Percentiles rank a stretch among this genome's conserved stretches.
These are phyloP conservation scores for Leishmania mexicana DNA, from an alignment of 208 protist genomes.

Conservation along the genomic window DNA sequence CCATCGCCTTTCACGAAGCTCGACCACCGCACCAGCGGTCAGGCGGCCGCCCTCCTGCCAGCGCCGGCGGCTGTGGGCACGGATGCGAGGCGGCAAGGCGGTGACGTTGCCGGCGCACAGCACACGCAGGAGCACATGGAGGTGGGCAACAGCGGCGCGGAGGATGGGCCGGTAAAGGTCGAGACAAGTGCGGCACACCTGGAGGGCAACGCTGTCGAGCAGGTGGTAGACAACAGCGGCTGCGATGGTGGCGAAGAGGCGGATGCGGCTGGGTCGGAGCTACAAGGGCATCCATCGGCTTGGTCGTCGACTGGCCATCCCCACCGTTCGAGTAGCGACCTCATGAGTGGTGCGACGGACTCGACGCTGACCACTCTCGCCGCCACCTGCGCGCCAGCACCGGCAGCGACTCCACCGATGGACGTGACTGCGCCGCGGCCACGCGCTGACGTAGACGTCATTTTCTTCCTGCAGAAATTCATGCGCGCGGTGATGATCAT, in stretches of 20 bases:
- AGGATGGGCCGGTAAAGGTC: background rate
- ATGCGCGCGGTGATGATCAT: slow-evolving; percentile 57
- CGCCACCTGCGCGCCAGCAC: background rate
- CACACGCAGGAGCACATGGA: background rate
- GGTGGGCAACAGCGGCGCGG: background rate
- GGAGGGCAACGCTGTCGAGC: background rate
- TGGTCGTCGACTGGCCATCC: background rate
- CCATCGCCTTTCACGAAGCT: background rate
- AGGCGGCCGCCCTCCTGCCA: background rate
- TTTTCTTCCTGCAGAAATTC: slow-evolving; percentile 59
- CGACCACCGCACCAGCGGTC: background rate
- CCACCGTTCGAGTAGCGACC: background rate
- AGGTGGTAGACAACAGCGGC: background rate
- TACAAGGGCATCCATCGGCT: background rate
- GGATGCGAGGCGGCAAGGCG: background rate
- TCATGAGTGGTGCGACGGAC: background rate
- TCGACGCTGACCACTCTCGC: background rate
- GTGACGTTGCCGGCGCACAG: background rate
- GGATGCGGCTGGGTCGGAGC: background rate
- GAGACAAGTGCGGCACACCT: background rate
- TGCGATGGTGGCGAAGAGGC: background rate
- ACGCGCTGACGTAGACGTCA: slow-evolving; percentile 18
- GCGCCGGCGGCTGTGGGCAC: background rate
- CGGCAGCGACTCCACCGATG: background rate
- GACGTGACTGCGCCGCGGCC: background rate